Evolutionary conservation across 345 rosid genomes (phyloP).

Genomic region (Rhizophora mangle): DNA sequence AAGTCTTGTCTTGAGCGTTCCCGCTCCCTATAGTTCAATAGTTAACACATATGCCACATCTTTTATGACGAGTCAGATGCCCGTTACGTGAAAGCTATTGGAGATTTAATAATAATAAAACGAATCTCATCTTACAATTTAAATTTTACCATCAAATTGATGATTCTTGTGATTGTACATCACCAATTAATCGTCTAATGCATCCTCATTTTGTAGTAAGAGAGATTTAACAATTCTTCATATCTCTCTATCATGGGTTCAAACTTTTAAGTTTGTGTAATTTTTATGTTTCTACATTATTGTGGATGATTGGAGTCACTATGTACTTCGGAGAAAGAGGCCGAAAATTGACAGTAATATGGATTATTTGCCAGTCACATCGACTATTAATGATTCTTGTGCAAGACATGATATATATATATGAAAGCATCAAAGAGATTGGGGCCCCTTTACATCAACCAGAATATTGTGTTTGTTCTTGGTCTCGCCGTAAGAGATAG

Average conservation of each 20-base stretch:
- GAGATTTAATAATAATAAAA: not conserved
- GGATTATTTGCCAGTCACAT: not conserved
- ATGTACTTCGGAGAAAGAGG: not conserved
- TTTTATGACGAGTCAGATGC: not conserved
- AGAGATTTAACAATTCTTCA: no score
- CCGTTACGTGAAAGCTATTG: no score
- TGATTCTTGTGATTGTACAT: no score
- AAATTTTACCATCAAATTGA: no score
- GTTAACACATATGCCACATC: not conserved
- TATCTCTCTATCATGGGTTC: no score
- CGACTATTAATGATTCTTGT: constrained; percentile 16
- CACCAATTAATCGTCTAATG: no score
- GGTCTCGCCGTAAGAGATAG: not conserved
- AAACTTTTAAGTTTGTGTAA: no score
- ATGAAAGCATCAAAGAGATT: not conserved
- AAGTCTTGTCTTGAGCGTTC: constrained; percentile 12
- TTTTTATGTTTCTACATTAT: not conserved
- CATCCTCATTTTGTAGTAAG: no score
- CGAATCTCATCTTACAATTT: not conserved
- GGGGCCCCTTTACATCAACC: not conserved
- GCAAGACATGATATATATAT: not conserved
- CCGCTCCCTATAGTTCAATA: not conserved
- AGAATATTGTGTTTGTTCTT: no score
- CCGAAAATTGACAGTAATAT: not conserved
- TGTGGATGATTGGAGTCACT: constrained; percentile 2